Base-by-base conservation (phyloP, 208 protist genomes). In the Lotmaria passim region DNA sequence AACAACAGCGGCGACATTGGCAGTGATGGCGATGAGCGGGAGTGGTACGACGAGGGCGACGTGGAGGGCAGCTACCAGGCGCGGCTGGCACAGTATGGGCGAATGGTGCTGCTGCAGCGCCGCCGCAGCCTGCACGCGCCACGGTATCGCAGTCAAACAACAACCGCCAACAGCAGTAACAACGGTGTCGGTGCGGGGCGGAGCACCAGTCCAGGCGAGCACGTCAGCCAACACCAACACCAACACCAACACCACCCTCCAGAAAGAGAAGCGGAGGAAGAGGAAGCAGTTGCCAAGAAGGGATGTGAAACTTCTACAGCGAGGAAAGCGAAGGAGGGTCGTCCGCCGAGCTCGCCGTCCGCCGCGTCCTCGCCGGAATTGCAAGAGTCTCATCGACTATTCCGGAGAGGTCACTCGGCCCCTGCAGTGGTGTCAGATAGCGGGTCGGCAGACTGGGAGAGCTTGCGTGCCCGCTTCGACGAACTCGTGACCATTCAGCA, bases 401-500 rank as follows among this genome's bases (percentile, higher is more conserved):
- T 70, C n/a, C 24, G 56, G 6, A 23, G 71, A 10, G 53, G 61
- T 28, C 52, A 69, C 46, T 69, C 71, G 17, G 55, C 71, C 0
- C 63, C 63, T 2, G 43, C 41, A 17, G 34, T 69, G 6, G 26
- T 36, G 56, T 23, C 33, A 0, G 46, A 52, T 19, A 47, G 60
- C 33, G 30, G 41, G 11, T 4, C 19, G 34, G 14, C 63, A 3
- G 71, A 70, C 36, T 76, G 71, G 71, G 31, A 26, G 21, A 33
- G 26, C 23, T 28, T 62, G 38, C 53, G 55, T 11, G 55, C 61
- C 10, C 71, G 71, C 55, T 76, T 76, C 19, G 56, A 69, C n/a
- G 71, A 76, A 39, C 71, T 76, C 24, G 21, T 76, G 5, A 33
- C 24, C 26, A 70, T 76, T 15, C 71, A 69, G 48, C 71, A 65